These are phyloP conservation scores for Triadica sebifera DNA, from an alignment of 345 rosid species.

Conservation along the genomic window DNA sequence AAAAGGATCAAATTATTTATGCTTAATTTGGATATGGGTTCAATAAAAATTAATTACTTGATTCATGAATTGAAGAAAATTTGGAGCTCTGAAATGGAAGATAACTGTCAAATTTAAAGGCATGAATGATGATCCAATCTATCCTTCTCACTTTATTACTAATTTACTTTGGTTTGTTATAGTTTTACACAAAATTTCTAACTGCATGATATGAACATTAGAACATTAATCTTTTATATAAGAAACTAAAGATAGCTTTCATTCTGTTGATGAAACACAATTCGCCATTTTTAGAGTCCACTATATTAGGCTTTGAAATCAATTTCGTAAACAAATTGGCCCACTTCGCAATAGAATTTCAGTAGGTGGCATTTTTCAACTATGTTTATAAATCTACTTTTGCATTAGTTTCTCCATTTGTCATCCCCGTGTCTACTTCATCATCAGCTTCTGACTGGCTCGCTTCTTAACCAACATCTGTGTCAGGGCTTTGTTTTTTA, in stretches of 20 bases:
- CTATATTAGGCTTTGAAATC: not conserved
- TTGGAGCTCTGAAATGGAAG: no score
- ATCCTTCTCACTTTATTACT: no score
- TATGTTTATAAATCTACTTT: constrained; percentile 51
- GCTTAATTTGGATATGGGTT: no score
- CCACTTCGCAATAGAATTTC: not conserved
- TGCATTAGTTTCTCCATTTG: constrained; percentile 75
- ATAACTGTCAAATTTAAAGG: no score
- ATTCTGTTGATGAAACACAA: not conserved
- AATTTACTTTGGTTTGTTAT: no score
- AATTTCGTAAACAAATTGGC: not conserved
- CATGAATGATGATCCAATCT: no score
- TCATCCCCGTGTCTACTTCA: constrained; percentile 47
- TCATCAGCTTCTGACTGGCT: constrained; percentile 69
- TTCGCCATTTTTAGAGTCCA: not conserved
- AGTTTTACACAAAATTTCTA: no score
- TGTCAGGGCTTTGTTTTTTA: constrained; percentile 70
- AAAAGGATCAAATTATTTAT: no score
- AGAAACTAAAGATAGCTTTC: not conserved
- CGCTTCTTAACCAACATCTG: constrained; percentile 67
- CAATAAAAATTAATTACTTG: no score
- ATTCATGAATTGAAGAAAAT: no score
- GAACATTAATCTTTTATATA: no score
- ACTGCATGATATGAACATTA: no score
- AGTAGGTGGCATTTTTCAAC: constrained; percentile 18